These are phyloP conservation scores for Lachancea waltii DNA, from an alignment of 805 yeast species.

Conservation along the genomic window DNA sequence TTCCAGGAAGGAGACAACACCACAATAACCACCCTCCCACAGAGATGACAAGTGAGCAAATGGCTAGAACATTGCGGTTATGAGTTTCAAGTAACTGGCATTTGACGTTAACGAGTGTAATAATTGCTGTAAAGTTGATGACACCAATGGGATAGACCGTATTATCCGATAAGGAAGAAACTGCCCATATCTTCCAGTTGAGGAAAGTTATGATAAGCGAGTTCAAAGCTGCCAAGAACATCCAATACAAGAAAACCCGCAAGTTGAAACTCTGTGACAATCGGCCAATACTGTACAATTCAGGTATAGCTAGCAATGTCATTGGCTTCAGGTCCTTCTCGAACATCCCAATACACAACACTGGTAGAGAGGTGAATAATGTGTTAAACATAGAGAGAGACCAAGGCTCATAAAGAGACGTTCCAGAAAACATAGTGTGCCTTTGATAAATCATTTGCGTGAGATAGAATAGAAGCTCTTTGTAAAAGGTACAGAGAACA, in stretches of 20 bases:
- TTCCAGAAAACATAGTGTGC: constrained; percentile 82
- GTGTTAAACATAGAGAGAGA: constrained; percentile 96
- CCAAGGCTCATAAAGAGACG: constrained; percentile 92
- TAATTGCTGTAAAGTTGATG: constrained; percentile 63
- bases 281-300: constrained; percentile 73
- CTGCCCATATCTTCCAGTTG: constrained; percentile 65
- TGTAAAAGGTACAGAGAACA: constrained; percentile 89
- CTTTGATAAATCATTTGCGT: constrained; percentile 86
- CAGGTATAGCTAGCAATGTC: constrained; percentile 87
- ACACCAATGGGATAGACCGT: constrained; percentile 80
- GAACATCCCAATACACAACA: constrained; percentile 88
- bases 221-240: constrained; percentile 65
- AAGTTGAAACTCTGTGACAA: constrained; percentile 68
- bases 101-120: constrained; percentile 68
- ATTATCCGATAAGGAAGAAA: constrained; percentile 59
- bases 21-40: constrained; percentile 81
- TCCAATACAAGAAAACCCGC: constrained; percentile 67
- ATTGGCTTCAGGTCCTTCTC: constrained; percentile 86
- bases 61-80: constrained; percentile 62
- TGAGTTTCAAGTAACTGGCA: constrained; percentile 76
- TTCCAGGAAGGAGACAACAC: constrained; percentile 67
- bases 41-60: constrained; percentile 61
- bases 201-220: constrained; percentile 66
- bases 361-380: constrained; percentile 87
- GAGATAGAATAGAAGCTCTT: constrained; percentile 82